These are phyloP conservation scores for Graphilbum sp. DNA, from an alignment of 2,329 filamentous ascomycete species.

Conservation along the genomic window DNA sequence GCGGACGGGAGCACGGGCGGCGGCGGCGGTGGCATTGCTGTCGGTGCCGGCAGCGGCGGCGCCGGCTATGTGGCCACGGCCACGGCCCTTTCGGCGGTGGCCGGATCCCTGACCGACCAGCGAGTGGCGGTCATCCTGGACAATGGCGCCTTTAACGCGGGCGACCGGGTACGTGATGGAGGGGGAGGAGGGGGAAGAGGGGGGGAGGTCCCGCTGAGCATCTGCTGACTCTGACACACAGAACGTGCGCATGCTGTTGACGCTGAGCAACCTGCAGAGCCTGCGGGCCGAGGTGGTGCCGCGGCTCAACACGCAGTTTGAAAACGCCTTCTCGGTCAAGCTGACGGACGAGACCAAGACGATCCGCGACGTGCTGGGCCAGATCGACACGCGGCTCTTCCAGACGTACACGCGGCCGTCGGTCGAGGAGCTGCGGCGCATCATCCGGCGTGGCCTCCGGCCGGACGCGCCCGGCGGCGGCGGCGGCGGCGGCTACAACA, in stretches of 20 bases:
- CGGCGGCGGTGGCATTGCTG: too few relatives aligned
- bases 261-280: conserved; percentile 77
- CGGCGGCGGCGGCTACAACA: conserved; percentile 46
- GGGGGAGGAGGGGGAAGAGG: too few relatives aligned
- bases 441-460: conserved; percentile 57
- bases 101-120: conserved; percentile 9
- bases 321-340: conserved; percentile 85
- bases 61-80: conserved; percentile 20
- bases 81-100: conserved; percentile 3
- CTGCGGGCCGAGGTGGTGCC: conserved; percentile 73
- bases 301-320: conserved; percentile 78
- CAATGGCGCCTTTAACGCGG: conserved; percentile 34
- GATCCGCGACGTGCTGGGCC: conserved; percentile 73
- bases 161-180: conserved; percentile 32
- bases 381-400: conserved; percentile 86
- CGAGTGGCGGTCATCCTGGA: conserved; percentile 18
- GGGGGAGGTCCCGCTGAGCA: background rate
- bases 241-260: conserved; percentile 87
- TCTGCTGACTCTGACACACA: conserved; percentile 21
- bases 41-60: too few relatives aligned
- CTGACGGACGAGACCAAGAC: conserved; percentile 87
- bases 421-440: conserved; percentile 48
- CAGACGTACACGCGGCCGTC: conserved; percentile 76
- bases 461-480: conserved; percentile 12
- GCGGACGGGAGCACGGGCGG: background rate